These are phyloP conservation scores for Zygoascus hellenicus DNA, from an alignment of 1,139 yeast genomes.

Conservation along the genomic window DNA sequence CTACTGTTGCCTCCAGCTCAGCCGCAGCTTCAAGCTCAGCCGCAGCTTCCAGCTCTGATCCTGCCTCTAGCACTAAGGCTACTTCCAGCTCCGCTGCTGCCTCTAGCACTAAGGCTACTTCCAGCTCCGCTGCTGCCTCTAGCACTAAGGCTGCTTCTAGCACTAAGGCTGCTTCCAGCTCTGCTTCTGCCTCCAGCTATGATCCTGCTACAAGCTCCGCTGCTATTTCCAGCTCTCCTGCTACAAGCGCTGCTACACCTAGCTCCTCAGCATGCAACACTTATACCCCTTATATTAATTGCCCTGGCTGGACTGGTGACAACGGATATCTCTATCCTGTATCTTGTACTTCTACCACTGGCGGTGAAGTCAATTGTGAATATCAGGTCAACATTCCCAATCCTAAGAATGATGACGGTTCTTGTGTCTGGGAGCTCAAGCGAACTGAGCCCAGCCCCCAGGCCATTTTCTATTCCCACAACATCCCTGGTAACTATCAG, in stretches of 20 bases:
- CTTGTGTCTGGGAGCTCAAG: background rate
- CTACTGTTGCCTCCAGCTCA: constrained; percentile 4
- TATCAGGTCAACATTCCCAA: constrained; percentile 3
- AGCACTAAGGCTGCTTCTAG: constrained; percentile 4
- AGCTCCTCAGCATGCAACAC: background rate
- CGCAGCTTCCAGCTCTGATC: constrained; percentile 3
- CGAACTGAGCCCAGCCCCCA: background rate
- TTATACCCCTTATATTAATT: background rate
- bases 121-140: constrained; percentile 1
- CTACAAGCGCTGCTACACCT: constrained; percentile 1
- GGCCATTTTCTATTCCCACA: background rate
- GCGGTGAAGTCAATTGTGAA: background rate
- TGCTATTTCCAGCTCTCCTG: background rate
- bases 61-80: constrained; percentile 6
- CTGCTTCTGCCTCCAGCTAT: constrained; percentile 5
- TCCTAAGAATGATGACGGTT: background rate
- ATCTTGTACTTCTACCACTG: background rate
- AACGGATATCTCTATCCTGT: background rate
- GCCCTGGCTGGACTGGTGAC: background rate
- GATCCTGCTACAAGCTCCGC: background rate
- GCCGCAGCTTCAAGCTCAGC: background rate
- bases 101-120: background rate
- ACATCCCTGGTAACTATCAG: background rate
- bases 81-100: constrained; percentile 7
- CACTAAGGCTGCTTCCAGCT: background rate